These are phyloP conservation scores for Penicillium argentinense DNA, from an alignment of 495 filamentous ascomycete genomes.

Conservation along the genomic window DNA sequence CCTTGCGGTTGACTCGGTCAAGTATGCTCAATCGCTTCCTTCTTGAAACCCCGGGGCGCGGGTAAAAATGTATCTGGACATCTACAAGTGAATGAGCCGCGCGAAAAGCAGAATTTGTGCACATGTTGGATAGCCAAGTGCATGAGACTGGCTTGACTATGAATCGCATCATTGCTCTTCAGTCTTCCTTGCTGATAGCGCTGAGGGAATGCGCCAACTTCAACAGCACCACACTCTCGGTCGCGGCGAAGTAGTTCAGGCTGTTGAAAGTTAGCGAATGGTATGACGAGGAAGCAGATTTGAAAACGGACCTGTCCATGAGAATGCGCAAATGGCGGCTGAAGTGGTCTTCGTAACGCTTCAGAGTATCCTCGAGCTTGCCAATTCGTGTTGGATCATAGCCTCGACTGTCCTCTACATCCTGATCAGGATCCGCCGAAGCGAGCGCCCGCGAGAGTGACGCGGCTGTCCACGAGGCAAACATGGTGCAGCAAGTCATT, in stretches of 20 bases:
- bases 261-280: slow-evolving; percentile 21
- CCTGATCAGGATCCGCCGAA: slow-evolving; percentile 72
- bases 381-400: slow-evolving; percentile 65
- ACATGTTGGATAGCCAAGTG: background rate
- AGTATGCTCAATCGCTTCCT: no score
- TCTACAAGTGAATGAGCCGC: no score
- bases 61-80: no score
- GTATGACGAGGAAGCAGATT: background rate
- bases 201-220: slow-evolving; percentile 61
- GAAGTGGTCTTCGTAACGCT: slow-evolving; percentile 90
- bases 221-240: slow-evolving; percentile 91
- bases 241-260: slow-evolving; percentile 94
- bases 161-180: slow-evolving; percentile 14
- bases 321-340: slow-evolving; percentile 86
- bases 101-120: background rate
- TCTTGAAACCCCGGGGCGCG: no score
- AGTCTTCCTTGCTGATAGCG: slow-evolving; percentile 43
- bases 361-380: slow-evolving; percentile 80
- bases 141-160: background rate
- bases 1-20: no score
- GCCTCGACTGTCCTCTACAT: slow-evolving; percentile 44
- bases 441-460: slow-evolving; percentile 73
- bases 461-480: slow-evolving; percentile 80
- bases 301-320: slow-evolving; percentile 63
- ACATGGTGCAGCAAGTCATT: slow-evolving; percentile 88